A percentile compares a stretch with the other conserved stretches of the same genome.
Evolutionary conservation across 768 basidiomycete genomes (phyloP).

Genomic region (Xerocomellus dryophilus): DNA sequence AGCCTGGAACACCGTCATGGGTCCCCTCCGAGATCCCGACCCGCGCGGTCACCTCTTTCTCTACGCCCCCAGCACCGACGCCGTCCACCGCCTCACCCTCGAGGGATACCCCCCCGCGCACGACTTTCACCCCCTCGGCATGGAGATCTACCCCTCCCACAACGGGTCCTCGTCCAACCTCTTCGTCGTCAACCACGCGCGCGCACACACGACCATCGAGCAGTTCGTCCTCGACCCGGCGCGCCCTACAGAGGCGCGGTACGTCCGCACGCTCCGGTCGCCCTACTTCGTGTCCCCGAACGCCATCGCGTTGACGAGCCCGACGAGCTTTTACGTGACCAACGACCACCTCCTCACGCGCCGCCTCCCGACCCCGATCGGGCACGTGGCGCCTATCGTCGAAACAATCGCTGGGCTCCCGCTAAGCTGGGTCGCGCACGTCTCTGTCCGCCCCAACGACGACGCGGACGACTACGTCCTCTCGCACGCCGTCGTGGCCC

Average conservation of each 20-base stretch:
- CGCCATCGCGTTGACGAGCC: conserved; percentile 60
- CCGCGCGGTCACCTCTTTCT: conserved; percentile 64
- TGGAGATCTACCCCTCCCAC: conserved; percentile 54
- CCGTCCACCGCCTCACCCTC: conserved; percentile 43
- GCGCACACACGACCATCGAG: conserved; percentile 59
- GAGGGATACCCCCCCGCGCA: conserved; percentile 52
- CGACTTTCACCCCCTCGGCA: conserved; percentile 72
- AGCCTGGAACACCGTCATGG: conserved; percentile 77
- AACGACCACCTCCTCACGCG: conserved; percentile 72
- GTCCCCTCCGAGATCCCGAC: conserved; percentile 57
- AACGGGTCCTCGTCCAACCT: conserved; percentile 50
- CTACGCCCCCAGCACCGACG: conserved; percentile 32
- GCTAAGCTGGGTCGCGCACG: conserved; percentile 55
- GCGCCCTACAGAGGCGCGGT: conserved; percentile 40
- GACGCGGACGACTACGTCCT: conserved; percentile 28
- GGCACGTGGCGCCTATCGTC: conserved; percentile 46
- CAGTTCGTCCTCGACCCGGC: conserved; percentile 56
- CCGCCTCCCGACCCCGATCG: conserved; percentile 50
- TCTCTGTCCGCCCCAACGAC: conserved; percentile 36
- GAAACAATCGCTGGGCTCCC: conserved; percentile 60
- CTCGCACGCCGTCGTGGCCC: conserved; percentile 39
- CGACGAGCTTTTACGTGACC: conserved; percentile 65
- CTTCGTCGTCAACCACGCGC: conserved; percentile 69
- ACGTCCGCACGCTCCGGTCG: conserved; percentile 60
- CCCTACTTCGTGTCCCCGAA: conserved; percentile 64